Evolutionary conservation across 768 basidiomycete genomes (phyloP).

Genomic region (Paxillus rubicundulus): DNA sequence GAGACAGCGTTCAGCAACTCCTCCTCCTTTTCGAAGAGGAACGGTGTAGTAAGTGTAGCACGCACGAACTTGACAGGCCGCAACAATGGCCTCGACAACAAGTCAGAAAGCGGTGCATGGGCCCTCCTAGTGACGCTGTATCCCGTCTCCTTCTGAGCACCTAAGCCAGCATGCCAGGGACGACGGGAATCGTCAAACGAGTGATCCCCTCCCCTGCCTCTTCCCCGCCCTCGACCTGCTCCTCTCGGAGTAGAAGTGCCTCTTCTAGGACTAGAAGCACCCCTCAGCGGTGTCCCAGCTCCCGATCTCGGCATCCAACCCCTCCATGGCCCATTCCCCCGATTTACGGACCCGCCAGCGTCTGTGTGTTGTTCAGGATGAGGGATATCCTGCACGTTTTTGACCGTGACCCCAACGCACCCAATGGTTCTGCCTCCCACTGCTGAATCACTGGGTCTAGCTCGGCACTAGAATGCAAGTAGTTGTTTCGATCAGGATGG

Average conservation of each 20-base stretch:
- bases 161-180: constrained; percentile 3
- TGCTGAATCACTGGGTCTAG: constrained; percentile 24
- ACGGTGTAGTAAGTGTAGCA: constrained; percentile 47
- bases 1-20: constrained; percentile 56
- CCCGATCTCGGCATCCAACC: constrained; percentile 12
- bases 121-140: constrained; percentile 16
- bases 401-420: constrained; percentile 14
- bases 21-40: constrained; percentile 54
- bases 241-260: constrained; percentile 13
- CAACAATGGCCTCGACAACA: constrained; percentile 61
- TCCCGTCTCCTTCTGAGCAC: background rate
- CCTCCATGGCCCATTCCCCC: constrained; percentile 5
- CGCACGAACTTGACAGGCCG: constrained; percentile 70
- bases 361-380: constrained; percentile 10
- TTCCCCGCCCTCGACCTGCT: constrained; percentile 22
- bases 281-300: constrained; percentile 13
- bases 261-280: constrained; percentile 10
- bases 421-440: constrained; percentile 14
- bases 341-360: background rate
- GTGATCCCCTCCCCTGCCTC: constrained; percentile 21
- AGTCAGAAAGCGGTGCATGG: constrained; percentile 52
- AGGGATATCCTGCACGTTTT: background rate
- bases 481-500: constrained; percentile 11
- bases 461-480: constrained; percentile 19
- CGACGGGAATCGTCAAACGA: background rate